A percentile compares a stretch with the other conserved stretches of the same genome.
Evolutionary conservation across 2,329 filamentous ascomycete genomes (phyloP).

Genomic region (Madurella mycetomatis): DNA sequence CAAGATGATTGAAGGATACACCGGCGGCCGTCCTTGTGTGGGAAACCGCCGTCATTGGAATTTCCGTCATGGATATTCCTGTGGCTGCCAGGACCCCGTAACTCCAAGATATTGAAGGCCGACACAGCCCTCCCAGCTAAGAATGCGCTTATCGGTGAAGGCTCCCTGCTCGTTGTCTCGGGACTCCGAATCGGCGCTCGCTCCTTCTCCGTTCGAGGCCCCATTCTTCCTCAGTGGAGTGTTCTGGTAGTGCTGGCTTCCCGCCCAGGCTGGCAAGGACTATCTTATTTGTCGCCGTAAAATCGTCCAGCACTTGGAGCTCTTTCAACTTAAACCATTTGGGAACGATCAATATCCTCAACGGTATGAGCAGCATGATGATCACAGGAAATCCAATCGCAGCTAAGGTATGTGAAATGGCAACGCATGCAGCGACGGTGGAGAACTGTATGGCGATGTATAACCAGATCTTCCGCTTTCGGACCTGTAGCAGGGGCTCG

Average conservation of each 20-base stretch:
- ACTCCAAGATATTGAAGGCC: too few species aligned
- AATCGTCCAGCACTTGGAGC: constrained; percentile 46
- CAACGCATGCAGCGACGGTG: constrained; percentile 50
- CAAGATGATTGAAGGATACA: too few species aligned
- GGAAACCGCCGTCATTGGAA: too few species aligned
- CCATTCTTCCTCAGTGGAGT: neutral
- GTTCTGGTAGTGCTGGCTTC: neutral
- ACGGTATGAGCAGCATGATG: constrained; percentile 52
- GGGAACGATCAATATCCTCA: constrained; percentile 47
- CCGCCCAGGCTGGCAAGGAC: constrained; percentile 48
- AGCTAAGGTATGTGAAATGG: constrained; percentile 55
- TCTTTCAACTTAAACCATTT: constrained; percentile 46
- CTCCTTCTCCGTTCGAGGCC: neutral
- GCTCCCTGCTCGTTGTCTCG: neutral
- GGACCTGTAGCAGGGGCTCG: constrained; percentile 43
- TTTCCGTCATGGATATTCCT: too few species aligned
- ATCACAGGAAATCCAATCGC: constrained; percentile 57
- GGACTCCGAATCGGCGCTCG: neutral
- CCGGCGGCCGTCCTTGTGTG: too few species aligned
- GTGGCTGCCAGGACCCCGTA: too few species aligned
- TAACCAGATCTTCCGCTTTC: constrained; percentile 41
- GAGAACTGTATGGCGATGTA: constrained; percentile 49
- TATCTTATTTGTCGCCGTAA: constrained; percentile 50
- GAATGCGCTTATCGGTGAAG: neutral
- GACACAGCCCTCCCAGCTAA: too few species aligned